Evolutionary conservation across 495 filamentous ascomycete genomes (phyloP).

Genomic region (Aspergillus wentii): DNA sequence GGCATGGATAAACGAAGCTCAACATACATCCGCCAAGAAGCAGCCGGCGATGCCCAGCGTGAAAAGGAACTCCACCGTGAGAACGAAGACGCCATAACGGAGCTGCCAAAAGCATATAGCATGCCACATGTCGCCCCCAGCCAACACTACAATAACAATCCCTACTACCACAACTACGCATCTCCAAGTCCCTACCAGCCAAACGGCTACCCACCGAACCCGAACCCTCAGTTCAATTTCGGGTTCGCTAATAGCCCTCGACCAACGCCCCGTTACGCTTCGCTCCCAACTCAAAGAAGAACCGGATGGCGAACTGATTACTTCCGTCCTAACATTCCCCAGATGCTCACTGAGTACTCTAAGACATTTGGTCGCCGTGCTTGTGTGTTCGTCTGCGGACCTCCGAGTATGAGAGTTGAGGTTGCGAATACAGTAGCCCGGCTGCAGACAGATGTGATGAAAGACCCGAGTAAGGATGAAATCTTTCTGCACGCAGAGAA

Average conservation of each 20-base stretch:
- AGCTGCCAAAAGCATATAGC: slow-evolving; percentile 58
- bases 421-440: slow-evolving; percentile 78
- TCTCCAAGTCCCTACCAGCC: background rate
- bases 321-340: slow-evolving; percentile 80
- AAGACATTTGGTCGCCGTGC: slow-evolving; percentile 75
- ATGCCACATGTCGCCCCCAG: slow-evolving; percentile 22
- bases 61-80: slow-evolving; percentile 79
- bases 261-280: slow-evolving; percentile 73
- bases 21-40: slow-evolving; percentile 73
- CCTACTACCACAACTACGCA: background rate
- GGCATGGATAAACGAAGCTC: slow-evolving; percentile 79
- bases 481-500: slow-evolving; percentile 95
- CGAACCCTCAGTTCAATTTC: slow-evolving; percentile 26
- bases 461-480: slow-evolving; percentile 73
- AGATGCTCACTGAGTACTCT: slow-evolving; percentile 76
- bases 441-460: slow-evolving; percentile 78
- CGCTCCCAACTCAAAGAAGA: slow-evolving; percentile 63
- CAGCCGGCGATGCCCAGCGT: slow-evolving; percentile 68
- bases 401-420: slow-evolving; percentile 79
- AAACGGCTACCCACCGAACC: slow-evolving; percentile 6
- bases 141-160: slow-evolving; percentile 6
- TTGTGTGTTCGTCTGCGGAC: slow-evolving; percentile 92
- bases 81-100: slow-evolving; percentile 78
- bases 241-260: slow-evolving; percentile 19
- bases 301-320: slow-evolving; percentile 90